Evolutionary conservation across 306 rosid species (phyloP), one percentile per base, ranked within the genome.

Genomic region (Inga leiocalycina): DNA sequence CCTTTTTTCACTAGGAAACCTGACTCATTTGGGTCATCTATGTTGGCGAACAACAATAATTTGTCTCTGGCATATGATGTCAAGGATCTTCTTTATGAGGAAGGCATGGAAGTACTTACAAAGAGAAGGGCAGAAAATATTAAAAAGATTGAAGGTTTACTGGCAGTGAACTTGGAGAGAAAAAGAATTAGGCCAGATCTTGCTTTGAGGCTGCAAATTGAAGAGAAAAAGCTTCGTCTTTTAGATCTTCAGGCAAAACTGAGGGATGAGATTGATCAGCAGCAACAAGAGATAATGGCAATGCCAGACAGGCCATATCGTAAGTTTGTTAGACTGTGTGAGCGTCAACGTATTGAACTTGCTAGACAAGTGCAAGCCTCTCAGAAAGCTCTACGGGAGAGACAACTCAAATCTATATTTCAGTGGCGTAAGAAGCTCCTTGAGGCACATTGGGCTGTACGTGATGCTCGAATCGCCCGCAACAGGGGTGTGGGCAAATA

Each of bases 351-450:
- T 24, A 64, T 92, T 88, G 99, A 96, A 81, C 94, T 96, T 44
- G 75, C 94, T 54, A 89, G 99, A 81, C 99, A 96, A 89, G 97
- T 96, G 49, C 98, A 92, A 84, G 93, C 97, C 70, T 91, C 98
- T 62, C 99, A 92, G 80, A 92, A 87, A 83, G 97, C 97, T 86
- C 52, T 85, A 83, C 87, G 98, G 85, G 99, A 96, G 86, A 96
- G 90, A 86, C 98, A 96, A 86, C 90, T 96, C 67, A 96, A 96
- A 89, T 90, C 99, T 56, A 92, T 93, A 79, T 96, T 96, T 83
- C 94, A 87, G 62, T 96, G 99, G 99, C 98, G 98, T 69, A 96
- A 96, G 86, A 96, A 92, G 87, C 97, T 96, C 87, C 97, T 96
- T 76, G 99, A 96, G 91, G 89, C 90, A 45, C 99, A 96, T 76